Percentiles rank a stretch among this genome's conserved stretches.
Conservation (phyloP, 352 stramenopile species). For the Peronosclerospora sorghi region DNA sequence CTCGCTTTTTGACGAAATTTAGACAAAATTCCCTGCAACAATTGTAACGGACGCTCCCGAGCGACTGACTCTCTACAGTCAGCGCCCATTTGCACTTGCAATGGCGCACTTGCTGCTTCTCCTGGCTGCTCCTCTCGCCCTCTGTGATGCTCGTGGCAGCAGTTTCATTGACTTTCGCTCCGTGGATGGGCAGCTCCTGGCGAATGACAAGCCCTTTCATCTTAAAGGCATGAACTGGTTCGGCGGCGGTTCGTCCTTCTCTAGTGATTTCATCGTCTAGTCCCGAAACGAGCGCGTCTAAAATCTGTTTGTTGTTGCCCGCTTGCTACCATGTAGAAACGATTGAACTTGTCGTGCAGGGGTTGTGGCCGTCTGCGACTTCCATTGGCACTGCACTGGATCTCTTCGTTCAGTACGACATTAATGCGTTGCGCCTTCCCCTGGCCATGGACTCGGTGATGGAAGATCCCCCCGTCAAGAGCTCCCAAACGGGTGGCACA, state of each 20-base stretch:
- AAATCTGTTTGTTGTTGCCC: too few species aligned
- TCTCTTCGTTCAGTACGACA: constrained; percentile 30
- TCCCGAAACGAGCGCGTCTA: neutral
- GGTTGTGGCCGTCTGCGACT: constrained; percentile 54
- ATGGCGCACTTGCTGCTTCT: constrained; percentile 1
- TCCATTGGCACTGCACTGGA: constrained; percentile 39
- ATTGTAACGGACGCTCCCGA: too few species aligned
- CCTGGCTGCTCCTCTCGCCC: neutral
- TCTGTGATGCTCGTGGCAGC: constrained; percentile 8
- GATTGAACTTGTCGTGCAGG: constrained; percentile 48
- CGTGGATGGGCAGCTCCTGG: constrained; percentile 40
- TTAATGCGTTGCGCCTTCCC: constrained; percentile 53
- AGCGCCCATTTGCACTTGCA: neutral
- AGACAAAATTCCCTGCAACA: too few species aligned
- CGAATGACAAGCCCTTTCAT: constrained; percentile 41
- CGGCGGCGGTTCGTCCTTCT: constrained; percentile 27
- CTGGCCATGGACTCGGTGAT: constrained; percentile 60
- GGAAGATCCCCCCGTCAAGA: constrained; percentile 30
- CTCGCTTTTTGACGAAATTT: too few species aligned
- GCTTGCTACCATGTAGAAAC: too few species aligned
- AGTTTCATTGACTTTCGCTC: constrained; percentile 56
- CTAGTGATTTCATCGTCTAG: neutral
- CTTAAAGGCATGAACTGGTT: constrained; percentile 74
- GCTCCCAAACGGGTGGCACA: constrained; percentile 33
- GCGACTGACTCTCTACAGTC: too few species aligned